phyloP scores from a whole-genome alignment of 352 stramenopile species.

The Globisporangium uncinulatum region DNA sequence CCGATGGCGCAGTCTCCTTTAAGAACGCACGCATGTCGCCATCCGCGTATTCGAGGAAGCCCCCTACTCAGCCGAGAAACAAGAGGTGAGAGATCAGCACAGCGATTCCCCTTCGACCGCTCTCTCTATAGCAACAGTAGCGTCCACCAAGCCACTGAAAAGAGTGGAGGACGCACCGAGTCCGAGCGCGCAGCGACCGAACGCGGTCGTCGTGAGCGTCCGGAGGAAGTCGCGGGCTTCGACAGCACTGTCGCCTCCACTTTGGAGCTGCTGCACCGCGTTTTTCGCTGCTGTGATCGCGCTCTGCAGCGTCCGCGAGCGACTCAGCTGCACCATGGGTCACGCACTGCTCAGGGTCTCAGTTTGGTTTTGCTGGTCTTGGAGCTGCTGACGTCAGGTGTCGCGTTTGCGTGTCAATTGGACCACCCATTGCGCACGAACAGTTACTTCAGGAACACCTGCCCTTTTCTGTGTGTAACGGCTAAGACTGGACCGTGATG shows the following conservation, averaged over 20 bases:
- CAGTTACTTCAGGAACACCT: no score
- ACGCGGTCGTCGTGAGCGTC: conserved; percentile 26
- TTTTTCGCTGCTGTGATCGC: conserved; percentile 16
- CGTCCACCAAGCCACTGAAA: neutral
- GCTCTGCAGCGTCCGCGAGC: conserved; percentile 7
- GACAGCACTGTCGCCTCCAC: neutral
- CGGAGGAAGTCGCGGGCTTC: conserved; percentile 13
- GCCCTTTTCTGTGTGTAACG: no score
- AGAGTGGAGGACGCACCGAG: conserved; percentile 28
- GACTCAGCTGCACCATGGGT: conserved; percentile 8
- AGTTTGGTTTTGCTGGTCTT: neutral
- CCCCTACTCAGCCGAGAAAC: conserved; percentile 25
- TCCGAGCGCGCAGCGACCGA: conserved; percentile 71
- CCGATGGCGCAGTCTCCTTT: conserved; percentile 14
- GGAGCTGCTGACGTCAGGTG: neutral
- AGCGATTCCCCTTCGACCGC: neutral
- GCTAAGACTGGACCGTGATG: no score
- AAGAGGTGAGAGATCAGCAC: neutral
- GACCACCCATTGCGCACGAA: no score
- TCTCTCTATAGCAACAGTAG: neutral
- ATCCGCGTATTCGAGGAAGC: conserved; percentile 52
- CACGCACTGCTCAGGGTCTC: neutral
- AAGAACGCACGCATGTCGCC: conserved; percentile 45
- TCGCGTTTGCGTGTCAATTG: no score
- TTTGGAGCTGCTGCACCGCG: neutral